Evolutionary conservation across 352 stramenopile genomes (phyloP), one percentile per base, ranked within the genome.

Genomic region (Phytophthora pseudosyringae): DNA sequence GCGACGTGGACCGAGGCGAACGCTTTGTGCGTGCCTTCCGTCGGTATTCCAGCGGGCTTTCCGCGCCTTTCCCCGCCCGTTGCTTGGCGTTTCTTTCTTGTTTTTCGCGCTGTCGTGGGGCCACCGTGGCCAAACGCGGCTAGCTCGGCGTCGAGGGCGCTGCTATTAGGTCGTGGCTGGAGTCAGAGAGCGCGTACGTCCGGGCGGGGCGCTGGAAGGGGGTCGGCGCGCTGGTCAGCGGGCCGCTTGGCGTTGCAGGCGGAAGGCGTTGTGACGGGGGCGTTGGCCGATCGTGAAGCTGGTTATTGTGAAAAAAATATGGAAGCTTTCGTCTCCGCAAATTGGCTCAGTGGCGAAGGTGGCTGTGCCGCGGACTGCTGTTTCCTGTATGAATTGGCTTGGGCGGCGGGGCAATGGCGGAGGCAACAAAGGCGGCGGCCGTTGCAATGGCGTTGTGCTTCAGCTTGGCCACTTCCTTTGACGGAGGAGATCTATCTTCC

Each of bases 31-130:
- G 41, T 56, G 54, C 57, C 44, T 65, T 65, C 52, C 47, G 28
- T 48, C 15, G 45, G 5, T 35, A 25, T 71, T 75, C 67, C 58
- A 56, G 31, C 38, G 35, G 13, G 40, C 33, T 69, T 61, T 28
- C 46, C 35, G 48, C 57, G 69, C 65, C 69, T 74, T 74, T 76
- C 69, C 69, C 41, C 60, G 54, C 67, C 54, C 46, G 59, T 74
- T 74, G 59, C 65, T 45, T 32, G 25, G 44, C 53, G 31, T 62
- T 76, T 76, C 64, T 64, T 65, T 62, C 54, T 21, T 60, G 38
- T 51, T 55, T 65, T 72, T 59, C 10, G 16, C 57, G 16, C 57
- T 60, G 40, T 50, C 38, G 40, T 50, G 18, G 8, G 9, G 35
- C 26, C 12, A 33, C 9, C 46, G 50, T 53, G 16, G 36, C 25